A percentile compares a stretch with the other conserved stretches of the same genome.
These are phyloP conservation scores for Dryas octopetala DNA, from an alignment of 306 rosid genomes.

Conservation along the genomic window DNA sequence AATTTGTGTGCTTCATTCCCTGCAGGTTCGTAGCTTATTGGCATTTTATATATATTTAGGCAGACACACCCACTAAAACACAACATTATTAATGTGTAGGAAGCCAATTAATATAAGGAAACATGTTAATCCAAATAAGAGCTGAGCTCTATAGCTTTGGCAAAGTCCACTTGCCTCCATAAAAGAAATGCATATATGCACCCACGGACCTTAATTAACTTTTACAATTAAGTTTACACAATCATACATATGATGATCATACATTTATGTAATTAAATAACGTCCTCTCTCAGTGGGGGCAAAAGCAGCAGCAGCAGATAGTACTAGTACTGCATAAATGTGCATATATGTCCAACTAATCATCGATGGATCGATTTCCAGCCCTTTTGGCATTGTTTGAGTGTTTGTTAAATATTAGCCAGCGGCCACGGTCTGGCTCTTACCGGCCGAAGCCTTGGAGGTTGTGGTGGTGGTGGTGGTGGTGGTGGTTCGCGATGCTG, in stretches of 20 bases:
- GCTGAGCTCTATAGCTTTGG: neutral
- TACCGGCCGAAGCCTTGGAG: slow-evolving; percentile 30
- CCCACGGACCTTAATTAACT: neutral
- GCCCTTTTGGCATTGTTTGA: neutral
- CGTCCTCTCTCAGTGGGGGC: slow-evolving; percentile 3
- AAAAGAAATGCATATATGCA: slow-evolving; percentile 3
- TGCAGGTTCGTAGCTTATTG: too few relatives aligned
- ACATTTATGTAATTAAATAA: slow-evolving; percentile 3
- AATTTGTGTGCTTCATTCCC: too few relatives aligned
- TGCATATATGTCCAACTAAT: too few relatives aligned
- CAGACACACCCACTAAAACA: too few relatives aligned
- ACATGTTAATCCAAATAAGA: too few relatives aligned
- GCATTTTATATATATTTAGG: too few relatives aligned
- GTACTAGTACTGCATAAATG: too few relatives aligned
- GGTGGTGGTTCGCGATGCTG: slow-evolving; percentile 26
- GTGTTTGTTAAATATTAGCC: slow-evolving; percentile 21
- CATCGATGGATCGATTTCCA: neutral
- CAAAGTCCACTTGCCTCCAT: slow-evolving; percentile 14
- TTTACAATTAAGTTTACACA: slow-evolving; percentile 16
- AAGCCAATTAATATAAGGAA: too few relatives aligned
- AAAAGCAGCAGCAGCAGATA: neutral
- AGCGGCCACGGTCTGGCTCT: slow-evolving; percentile 37
- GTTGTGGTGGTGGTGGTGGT: slow-evolving; percentile 19
- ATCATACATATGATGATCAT: neutral
- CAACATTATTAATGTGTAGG: too few relatives aligned